Conservation (phyloP, 805 yeast genomes). For the Candida maris region DNA sequence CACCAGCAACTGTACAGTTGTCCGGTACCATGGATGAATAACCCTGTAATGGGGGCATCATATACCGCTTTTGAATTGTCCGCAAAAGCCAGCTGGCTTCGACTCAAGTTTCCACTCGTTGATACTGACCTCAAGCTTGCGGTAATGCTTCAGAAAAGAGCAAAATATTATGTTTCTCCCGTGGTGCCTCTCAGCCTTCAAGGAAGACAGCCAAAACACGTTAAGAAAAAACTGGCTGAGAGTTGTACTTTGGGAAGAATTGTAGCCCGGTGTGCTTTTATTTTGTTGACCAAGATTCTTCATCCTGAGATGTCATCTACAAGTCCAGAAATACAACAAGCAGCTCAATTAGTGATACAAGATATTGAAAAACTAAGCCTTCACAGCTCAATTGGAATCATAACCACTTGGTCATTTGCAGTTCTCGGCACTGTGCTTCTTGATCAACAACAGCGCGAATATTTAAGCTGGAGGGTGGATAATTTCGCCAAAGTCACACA, state of each 20-base stretch:
- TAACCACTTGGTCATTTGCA: slow-evolving; percentile 16
- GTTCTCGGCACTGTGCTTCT: slow-evolving; percentile 14
- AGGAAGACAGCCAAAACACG: slow-evolving; percentile 13
- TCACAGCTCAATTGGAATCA: slow-evolving; percentile 9
- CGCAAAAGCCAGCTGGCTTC: slow-evolving; percentile 36
- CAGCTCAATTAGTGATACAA: slow-evolving; percentile 1
- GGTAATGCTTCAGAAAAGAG: slow-evolving; percentile 5
- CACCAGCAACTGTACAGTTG: slow-evolving; percentile 33
- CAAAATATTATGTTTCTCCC: slow-evolving; percentile 15
- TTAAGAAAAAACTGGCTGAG: slow-evolving; percentile 14
- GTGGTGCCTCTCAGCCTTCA: slow-evolving; percentile 15
- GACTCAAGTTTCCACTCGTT: slow-evolving; percentile 16
- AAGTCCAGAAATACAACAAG: slow-evolving; percentile 7
- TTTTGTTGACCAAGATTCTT: slow-evolving; percentile 11
- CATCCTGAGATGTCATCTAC: slow-evolving; percentile 9
- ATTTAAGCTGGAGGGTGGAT: slow-evolving; percentile 10
- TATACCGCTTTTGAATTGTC: slow-evolving; percentile 32
- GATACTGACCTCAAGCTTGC: slow-evolving; percentile 6
- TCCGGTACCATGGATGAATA: slow-evolving; percentile 35
- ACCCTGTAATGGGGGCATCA: slow-evolving; percentile 39
- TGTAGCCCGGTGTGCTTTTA: slow-evolving; percentile 10
- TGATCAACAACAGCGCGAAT: slow-evolving; percentile 7
- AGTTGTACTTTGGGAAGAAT: slow-evolving; percentile 15
- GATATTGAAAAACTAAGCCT: slow-evolving; percentile 9
- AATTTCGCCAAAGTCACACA: slow-evolving; percentile 13